These are phyloP conservation scores for Blakeslea trispora DNA, from an alignment of 371 early-diverging fungal species.

Conservation along the genomic window DNA sequence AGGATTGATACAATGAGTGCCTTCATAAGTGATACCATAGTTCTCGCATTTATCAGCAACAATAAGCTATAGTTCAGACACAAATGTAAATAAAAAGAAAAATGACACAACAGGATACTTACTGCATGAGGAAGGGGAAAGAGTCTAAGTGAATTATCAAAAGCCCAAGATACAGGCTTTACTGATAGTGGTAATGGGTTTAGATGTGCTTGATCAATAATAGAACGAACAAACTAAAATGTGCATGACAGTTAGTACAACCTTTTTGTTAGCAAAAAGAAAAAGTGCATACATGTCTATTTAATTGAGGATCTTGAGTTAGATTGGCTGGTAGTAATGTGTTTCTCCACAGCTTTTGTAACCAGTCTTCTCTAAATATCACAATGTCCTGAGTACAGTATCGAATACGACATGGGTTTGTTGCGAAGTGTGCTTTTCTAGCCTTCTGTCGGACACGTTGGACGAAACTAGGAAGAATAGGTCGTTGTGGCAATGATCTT, in stretches of 20 bases:
- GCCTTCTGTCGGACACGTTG: conserved; percentile 58
- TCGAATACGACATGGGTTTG: conserved; percentile 87
- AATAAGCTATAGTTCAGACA: conserved; percentile 60
- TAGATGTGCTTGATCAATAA: conserved; percentile 85
- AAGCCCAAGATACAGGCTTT: conserved; percentile 77
- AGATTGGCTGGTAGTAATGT: conserved; percentile 61
- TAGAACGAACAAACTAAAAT: conserved; percentile 74
- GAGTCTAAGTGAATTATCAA: conserved; percentile 80
- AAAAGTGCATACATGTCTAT: conserved; percentile 57
- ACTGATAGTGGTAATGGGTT: conserved; percentile 77
- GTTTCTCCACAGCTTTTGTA: conserved; percentile 77
- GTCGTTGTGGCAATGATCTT: conserved; percentile 70
- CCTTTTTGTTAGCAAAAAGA: neutral
- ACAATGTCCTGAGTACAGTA: conserved; percentile 88
- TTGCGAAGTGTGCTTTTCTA: conserved; percentile 64
- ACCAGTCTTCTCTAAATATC: conserved; percentile 81
- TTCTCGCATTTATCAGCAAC: conserved; percentile 83
- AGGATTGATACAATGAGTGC: conserved; percentile 80
- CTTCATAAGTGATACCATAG: conserved; percentile 73
- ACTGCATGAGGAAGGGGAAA: conserved; percentile 89
- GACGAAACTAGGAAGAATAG: conserved; percentile 75
- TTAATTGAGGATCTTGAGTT: conserved; percentile 52
- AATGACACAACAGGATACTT: conserved; percentile 26
- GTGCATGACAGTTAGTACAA: neutral
- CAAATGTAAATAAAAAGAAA: neutral